These are phyloP conservation scores for Stylonectria norvegica DNA, from an alignment of 2,329 filamentous ascomycete species.

Conservation along the genomic window DNA sequence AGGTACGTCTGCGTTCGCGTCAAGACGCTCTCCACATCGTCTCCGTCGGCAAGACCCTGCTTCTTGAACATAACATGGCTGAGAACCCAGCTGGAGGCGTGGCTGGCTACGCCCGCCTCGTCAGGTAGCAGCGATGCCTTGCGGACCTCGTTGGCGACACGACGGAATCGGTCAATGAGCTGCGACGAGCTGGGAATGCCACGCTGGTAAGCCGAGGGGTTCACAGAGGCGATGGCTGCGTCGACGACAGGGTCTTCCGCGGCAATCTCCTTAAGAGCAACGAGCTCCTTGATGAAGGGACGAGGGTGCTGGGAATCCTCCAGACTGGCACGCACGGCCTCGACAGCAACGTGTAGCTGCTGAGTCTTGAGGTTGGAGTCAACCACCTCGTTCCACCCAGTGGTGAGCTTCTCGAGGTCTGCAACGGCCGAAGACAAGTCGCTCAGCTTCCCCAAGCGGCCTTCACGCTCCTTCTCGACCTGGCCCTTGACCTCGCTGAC, in stretches of 20 bases:
- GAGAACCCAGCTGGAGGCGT: constrained; percentile 83
- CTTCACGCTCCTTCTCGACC: constrained; percentile 84
- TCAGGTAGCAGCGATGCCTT: constrained; percentile 92
- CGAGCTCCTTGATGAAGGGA: constrained; percentile 88
- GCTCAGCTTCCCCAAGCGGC: constrained; percentile 79
- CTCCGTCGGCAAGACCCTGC: constrained; percentile 74
- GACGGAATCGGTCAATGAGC: constrained; percentile 92
- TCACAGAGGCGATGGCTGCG: constrained; percentile 94
- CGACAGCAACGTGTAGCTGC: constrained; percentile 92
- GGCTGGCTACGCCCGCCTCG: constrained; percentile 89
- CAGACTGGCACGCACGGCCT: constrained; percentile 82
- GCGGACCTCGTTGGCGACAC: constrained; percentile 85
- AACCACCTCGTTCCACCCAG: constrained; percentile 85
- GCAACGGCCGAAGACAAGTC: constrained; percentile 74
- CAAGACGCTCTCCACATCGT: constrained; percentile 91
- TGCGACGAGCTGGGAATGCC: constrained; percentile 81
- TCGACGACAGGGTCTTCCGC: constrained; percentile 80
- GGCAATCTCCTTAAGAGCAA: constrained; percentile 90
- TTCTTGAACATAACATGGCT: constrained; percentile 98
- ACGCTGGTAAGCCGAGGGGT: constrained; percentile 87
- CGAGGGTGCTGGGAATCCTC: constrained; percentile 67
- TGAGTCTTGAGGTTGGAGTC: constrained; percentile 90
- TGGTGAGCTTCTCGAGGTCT: constrained; percentile 83
- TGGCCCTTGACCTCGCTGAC: constrained; percentile 71
- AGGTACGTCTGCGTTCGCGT: constrained; percentile 84